Evolutionary conservation across 208 protist species (phyloP), one percentile per base, ranked within the genome.

Genomic region (Acanthamoeba polyphaga): DNA sequence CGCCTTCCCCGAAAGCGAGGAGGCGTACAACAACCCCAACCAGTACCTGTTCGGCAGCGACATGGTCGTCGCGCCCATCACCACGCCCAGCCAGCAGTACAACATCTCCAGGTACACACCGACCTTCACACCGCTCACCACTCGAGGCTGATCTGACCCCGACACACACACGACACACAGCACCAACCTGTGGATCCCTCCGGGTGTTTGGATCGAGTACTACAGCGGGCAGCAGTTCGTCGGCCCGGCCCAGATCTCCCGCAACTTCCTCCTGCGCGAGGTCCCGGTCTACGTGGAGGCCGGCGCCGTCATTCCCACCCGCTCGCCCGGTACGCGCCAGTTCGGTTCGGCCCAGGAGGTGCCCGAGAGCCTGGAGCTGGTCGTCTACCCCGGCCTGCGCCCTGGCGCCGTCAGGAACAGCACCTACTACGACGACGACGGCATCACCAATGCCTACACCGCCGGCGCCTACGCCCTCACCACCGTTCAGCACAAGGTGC

Each of bases 341-440:
- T 88, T 88, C 22, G 80, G 80, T n/a, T 88, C 80, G 53, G 80
- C 80, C 22, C 80, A 88, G 53, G 80, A 88, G 80, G 80, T 88
- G n/a, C 80, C 80, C 19, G 49, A 88, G 51, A 88, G 80, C 51
- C 51, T 88, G 24, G 80, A 88, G 53, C 80, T 88, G 43, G 51
- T 88, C 15, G 80, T 62, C 10, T 88, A 88, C 51, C 51, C 51
- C 10, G 80, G 80, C 15, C 46, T 88, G 24, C 4, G 51, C 22
- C 4, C 29, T 17, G 80, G 80, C 27, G 80, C 7, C 24, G 49
- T 38, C 24, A 19, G n/a, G 24, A 64, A 64, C 80, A 88, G 80
- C 80, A 64, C 51, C 51, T 88, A 64, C 51, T 88, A 64, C 51
- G 80, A 88, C 53, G 80, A 88, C 49, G 80, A 88, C 51, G 80